Conservation (phyloP, 179 eudicot species). For the Beta lomatogona region DNA sequence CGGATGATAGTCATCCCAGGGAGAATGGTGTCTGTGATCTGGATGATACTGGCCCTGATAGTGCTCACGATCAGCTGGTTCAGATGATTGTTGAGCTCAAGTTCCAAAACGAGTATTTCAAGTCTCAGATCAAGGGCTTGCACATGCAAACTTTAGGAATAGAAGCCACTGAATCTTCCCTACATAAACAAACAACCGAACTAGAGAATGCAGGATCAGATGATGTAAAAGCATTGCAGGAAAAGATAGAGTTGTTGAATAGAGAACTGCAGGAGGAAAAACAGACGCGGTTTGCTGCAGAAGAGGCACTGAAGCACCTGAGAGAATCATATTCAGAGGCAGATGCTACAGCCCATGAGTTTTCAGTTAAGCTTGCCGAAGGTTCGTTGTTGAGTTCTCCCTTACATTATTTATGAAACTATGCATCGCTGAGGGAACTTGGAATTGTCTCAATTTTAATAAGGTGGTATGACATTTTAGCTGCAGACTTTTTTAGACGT, state of each 20-base stretch:
- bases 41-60: conserved; percentile 22
- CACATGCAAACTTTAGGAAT: conserved; percentile 29
- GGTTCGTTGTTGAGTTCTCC: conserved; percentile 38
- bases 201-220: conserved; percentile 35
- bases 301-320: conserved; percentile 81
- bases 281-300: conserved; percentile 91
- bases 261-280: conserved; percentile 70
- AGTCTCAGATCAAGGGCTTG: conserved; percentile 66
- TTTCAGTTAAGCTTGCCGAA: conserved; percentile 77
- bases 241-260: conserved; percentile 60
- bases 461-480: not conserved
- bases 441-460: not conserved
- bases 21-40: conserved; percentile 48
- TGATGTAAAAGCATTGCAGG: conserved; percentile 47
- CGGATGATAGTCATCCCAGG: conserved; percentile 32
- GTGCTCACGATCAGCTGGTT: conserved; percentile 58
- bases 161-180: conserved; percentile 31
- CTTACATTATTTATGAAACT: not conserved
- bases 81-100: conserved; percentile 67
- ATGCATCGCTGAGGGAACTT: not conserved
- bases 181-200: conserved; percentile 29
- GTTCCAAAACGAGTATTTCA: conserved; percentile 80
- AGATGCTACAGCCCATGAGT: conserved; percentile 81
- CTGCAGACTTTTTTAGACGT: not conserved
- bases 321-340: conserved; percentile 71